Conservation (phyloP, 441 rosid genomes). For the Corymbia calophylla region DNA sequence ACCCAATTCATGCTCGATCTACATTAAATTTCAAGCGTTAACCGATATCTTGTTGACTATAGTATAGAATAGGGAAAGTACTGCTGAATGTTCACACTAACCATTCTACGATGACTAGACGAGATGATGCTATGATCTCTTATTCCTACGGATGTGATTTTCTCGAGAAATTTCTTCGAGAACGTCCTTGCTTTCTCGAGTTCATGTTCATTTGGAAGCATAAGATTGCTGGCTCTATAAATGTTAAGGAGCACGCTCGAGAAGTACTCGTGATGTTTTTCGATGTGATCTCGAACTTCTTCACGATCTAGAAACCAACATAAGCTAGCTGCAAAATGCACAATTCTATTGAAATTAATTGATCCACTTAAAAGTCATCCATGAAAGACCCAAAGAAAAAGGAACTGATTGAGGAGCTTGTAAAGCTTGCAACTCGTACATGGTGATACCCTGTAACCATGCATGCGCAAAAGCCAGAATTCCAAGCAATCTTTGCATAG, state of each 20-base stretch:
- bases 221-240: conserved; percentile 49
- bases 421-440: conserved; percentile 15
- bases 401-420: background rate
- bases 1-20: conserved; percentile 29
- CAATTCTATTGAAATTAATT: background rate
- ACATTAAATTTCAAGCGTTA: background rate
- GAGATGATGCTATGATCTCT: background rate
- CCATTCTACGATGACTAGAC: conserved; percentile 11
- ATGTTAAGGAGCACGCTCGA: conserved; percentile 30
- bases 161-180: conserved; percentile 30
- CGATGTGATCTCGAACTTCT: conserved; percentile 15
- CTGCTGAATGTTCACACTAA: background rate
- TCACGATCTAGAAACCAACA: conserved; percentile 47
- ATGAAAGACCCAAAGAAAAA: background rate
- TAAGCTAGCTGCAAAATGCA: conserved; percentile 29
- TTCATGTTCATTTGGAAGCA: conserved; percentile 36
- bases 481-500: conserved; percentile 44
- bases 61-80: background rate
- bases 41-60: background rate
- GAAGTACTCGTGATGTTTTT: conserved; percentile 20
- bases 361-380: background rate
- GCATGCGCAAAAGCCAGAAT: conserved; percentile 43
- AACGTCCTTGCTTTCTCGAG: conserved; percentile 40
- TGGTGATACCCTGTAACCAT: conserved; percentile 40
- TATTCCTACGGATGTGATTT: background rate